A percentile compares a stretch with the other conserved stretches of the same genome.
Evolutionary conservation across 345 rosid genomes (phyloP).

Genomic region (Eucalyptus curtisii): DNA sequence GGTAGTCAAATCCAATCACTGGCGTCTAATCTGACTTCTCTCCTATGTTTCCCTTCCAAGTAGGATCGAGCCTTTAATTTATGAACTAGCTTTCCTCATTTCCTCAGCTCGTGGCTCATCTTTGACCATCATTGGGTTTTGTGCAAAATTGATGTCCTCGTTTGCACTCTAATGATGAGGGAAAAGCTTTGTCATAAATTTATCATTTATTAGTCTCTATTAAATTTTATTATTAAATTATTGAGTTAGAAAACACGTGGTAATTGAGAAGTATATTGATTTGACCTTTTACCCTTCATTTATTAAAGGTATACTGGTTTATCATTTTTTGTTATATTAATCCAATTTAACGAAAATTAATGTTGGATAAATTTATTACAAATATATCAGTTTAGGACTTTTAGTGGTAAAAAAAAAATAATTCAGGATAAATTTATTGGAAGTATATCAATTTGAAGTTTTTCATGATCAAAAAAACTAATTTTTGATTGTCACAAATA

Average conservation of each 20-base stretch:
- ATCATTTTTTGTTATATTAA: too few relatives aligned
- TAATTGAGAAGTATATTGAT: rapidly evolving
- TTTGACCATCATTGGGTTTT: background rate
- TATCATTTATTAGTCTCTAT: rapidly evolving
- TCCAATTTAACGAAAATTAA: too few relatives aligned
- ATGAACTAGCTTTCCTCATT: background rate
- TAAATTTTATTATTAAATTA: too few relatives aligned
- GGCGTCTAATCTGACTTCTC: background rate
- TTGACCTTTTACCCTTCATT: too few relatives aligned
- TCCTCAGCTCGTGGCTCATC: background rate
- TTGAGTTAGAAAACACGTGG: rapidly evolving
- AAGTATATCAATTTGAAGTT: too few relatives aligned
- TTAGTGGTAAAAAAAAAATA: too few relatives aligned
- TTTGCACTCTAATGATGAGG: background rate
- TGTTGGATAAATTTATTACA: too few relatives aligned
- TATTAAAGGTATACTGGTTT: rapidly evolving
- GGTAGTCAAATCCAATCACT: background rate
- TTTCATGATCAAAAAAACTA: rapidly evolving
- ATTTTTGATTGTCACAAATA: rapidly evolving
- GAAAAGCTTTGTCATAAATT: too few relatives aligned
- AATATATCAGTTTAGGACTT: rapidly evolving
- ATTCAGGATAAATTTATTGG: too few relatives aligned
- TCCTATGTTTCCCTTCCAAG: background rate
- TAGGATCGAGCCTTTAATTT: background rate
- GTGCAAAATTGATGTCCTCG: background rate